Evolutionary conservation across 768 basidiomycete genomes (phyloP).

Genomic region (Udeniomyces megalosporus): DNA sequence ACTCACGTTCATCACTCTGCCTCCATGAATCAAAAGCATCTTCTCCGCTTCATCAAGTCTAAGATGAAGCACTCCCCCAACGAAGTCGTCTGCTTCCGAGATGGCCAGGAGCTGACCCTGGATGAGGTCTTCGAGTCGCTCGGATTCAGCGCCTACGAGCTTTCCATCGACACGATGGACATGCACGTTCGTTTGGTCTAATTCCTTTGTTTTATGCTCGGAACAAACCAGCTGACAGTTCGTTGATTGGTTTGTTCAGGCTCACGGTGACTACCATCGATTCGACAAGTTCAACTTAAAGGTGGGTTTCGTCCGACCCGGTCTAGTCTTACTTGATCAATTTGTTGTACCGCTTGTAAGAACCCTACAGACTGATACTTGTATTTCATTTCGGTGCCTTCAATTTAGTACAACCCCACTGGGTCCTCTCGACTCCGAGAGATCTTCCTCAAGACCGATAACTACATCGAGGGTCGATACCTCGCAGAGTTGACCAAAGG

Average conservation of each 20-base stretch:
- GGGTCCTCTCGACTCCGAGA: constrained; percentile 88
- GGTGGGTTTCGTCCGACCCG: neutral
- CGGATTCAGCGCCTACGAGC: constrained; percentile 85
- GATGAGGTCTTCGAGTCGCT: constrained; percentile 92
- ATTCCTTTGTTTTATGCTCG: too few species aligned
- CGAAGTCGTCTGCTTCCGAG: constrained; percentile 88
- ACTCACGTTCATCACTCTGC: constrained; percentile 98
- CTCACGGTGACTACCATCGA: constrained; percentile 15
- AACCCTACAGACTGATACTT: too few species aligned
- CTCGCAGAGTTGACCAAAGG: constrained; percentile 88
- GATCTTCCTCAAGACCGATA: constrained; percentile 97
- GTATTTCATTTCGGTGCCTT: neutral
- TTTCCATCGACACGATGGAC: constrained; percentile 95
- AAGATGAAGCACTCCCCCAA: constrained; percentile 82
- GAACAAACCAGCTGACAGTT: neutral
- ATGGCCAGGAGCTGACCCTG: constrained; percentile 71
- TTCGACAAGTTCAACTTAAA: constrained; percentile 51
- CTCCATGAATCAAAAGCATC: constrained; percentile 98
- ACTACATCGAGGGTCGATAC: constrained; percentile 78
- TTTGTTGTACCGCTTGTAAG: too few species aligned
- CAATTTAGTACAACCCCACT: constrained; percentile 82
- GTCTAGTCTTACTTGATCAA: neutral
- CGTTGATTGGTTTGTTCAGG: neutral
- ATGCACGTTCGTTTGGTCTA: constrained; percentile 51
- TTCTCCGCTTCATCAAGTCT: constrained; percentile 95